Evolutionary conservation across 2,329 filamentous ascomycete species (phyloP).

Genomic region (Diaporthe destruens): DNA sequence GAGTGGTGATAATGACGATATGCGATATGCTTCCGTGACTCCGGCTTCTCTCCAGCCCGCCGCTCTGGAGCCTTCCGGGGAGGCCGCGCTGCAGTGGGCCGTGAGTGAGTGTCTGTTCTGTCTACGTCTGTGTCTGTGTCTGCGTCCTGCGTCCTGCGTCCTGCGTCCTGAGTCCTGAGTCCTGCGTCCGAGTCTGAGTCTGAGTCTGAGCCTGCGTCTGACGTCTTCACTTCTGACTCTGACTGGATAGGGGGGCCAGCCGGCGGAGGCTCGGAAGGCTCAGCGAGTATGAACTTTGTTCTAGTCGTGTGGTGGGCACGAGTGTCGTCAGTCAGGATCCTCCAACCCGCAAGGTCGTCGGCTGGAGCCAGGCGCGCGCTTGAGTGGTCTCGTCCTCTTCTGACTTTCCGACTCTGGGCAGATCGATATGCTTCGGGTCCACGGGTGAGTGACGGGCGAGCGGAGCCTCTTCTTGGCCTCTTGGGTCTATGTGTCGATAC

Average conservation of each 20-base stretch:
- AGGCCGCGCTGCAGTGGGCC: not conserved
- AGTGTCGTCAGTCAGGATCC: not conserved
- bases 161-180: not conserved
- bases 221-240: not conserved
- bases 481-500: not conserved
- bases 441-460: too few species aligned
- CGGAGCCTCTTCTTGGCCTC: too few species aligned
- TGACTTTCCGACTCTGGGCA: not conserved
- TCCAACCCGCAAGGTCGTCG: not conserved
- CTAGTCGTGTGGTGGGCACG: not conserved
- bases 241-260: not conserved
- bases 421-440: not conserved
- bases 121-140: not conserved
- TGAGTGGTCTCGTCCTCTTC: not conserved
- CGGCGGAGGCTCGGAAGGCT: slow-evolving; percentile 2
- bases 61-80: slow-evolving; percentile 19
- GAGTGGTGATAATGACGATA: too few species aligned
- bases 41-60: slow-evolving; percentile 16
- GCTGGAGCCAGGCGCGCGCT: slow-evolving; percentile 14
- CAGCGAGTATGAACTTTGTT: slow-evolving; percentile 22
- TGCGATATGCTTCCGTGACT: not conserved
- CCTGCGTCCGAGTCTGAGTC: not conserved
- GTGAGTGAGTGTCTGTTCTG: not conserved
- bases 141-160: not conserved
- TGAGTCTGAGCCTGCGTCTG: not conserved